Percentiles rank a stretch among this genome's conserved stretches.
Conservation (phyloP, 768 basidiomycete species). For the Hydnomerulius pinastri region DNA sequence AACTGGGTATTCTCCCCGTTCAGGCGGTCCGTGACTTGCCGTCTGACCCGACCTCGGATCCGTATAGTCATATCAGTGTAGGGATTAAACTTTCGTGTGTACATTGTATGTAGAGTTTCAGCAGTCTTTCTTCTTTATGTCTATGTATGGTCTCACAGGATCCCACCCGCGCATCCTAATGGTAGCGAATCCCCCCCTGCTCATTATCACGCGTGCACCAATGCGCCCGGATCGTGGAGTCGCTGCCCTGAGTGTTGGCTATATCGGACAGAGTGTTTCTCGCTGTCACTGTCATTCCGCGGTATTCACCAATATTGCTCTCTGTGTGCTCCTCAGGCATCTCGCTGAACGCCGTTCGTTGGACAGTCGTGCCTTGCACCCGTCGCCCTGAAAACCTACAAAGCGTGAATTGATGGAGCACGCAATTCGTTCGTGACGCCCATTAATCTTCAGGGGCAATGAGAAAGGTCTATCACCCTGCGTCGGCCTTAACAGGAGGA, state of each 20-base stretch:
- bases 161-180: not conserved
- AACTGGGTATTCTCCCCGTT: not conserved
- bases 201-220: not conserved
- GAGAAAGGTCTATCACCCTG: not conserved
- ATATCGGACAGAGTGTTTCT: not conserved
- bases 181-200: not conserved
- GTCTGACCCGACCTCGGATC: not conserved
- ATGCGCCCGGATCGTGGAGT: no score
- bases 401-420: not conserved
- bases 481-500: not conserved
- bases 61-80: no score
- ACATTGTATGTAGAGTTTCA: not conserved
- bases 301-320: not conserved
- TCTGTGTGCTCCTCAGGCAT: not conserved
- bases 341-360: not conserved
- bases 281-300: not conserved
- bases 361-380: not conserved
- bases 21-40: no score
- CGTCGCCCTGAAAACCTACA: not conserved
- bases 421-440: conserved; percentile 1
- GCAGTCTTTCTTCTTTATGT: not conserved
- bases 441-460: conserved; percentile 5
- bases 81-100: no score
- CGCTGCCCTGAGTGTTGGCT: not conserved
- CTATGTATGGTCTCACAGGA: not conserved